Evolutionary conservation across 371 early-diverging fungal species (phyloP).

Genomic region (Umbelopsis sp.): DNA sequence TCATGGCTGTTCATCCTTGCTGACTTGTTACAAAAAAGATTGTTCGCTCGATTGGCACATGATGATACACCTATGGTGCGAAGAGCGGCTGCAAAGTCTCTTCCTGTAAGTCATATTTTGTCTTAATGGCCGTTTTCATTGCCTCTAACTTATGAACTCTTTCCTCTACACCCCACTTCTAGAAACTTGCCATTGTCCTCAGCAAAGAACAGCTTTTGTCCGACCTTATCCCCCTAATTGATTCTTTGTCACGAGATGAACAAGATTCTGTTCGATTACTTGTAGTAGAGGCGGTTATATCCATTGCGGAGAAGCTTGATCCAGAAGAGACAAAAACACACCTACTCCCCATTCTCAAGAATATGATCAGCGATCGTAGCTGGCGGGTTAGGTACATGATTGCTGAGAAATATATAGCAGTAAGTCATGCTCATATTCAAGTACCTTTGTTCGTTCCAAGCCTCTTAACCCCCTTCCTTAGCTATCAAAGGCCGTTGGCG

Average conservation of each 20-base stretch:
- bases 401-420: constrained; percentile 92
- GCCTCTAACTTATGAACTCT: background rate
- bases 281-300: constrained; percentile 90
- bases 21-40: constrained; percentile 26
- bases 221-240: constrained; percentile 82
- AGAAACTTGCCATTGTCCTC: constrained; percentile 71
- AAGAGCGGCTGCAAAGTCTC: constrained; percentile 89
- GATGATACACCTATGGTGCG: constrained; percentile 99
- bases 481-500: constrained; percentile 72
- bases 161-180: background rate
- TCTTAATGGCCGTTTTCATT: no score
- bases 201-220: constrained; percentile 65
- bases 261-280: constrained; percentile 97
- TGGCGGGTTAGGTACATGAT: constrained; percentile 98
- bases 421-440: constrained; percentile 28
- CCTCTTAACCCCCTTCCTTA: constrained; percentile 22
- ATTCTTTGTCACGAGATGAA: constrained; percentile 81
- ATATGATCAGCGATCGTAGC: constrained; percentile 87
- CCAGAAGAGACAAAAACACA: constrained; percentile 79
- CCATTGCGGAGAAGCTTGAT: constrained; percentile 81
- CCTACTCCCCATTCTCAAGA: constrained; percentile 74
- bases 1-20: background rate
- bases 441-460: no score
- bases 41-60: constrained; percentile 81
- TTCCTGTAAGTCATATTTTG: constrained; percentile 62